Evolutionary conservation across 78 protist genomes (phyloP).

Genomic region (Cavenderia fasciculata): DNA sequence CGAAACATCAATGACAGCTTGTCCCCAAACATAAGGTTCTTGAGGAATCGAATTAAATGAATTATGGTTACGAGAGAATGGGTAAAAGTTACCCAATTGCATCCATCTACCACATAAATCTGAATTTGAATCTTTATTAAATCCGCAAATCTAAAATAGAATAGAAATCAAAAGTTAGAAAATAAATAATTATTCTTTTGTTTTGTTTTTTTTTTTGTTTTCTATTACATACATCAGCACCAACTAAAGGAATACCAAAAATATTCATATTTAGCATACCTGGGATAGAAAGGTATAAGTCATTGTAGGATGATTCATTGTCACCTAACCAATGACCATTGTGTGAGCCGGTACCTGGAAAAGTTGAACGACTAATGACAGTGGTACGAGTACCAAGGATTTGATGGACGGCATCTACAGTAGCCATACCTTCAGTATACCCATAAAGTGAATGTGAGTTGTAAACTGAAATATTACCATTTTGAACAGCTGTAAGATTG

Average conservation of each 20-base stretch:
- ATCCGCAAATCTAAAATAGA: conserved; percentile 96
- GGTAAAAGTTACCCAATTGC: conserved; percentile 88
- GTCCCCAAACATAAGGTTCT: conserved; percentile 84
- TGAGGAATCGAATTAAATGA: conserved; percentile 34
- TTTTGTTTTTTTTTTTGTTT: too few species aligned
- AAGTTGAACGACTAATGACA: conserved; percentile 86
- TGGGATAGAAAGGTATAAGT: conserved; percentile 79
- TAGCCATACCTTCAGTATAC: conserved; percentile 73
- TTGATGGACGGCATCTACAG: conserved; percentile 54
- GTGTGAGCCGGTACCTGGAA: conserved; percentile 85
- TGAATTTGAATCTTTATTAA: conserved; percentile 76
- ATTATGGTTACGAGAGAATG: conserved; percentile 88
- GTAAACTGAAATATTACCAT: conserved; percentile 49
- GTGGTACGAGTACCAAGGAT: conserved; percentile 81
- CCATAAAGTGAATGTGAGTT: conserved; percentile 85
- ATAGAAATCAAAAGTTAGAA: too few species aligned
- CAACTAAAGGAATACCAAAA: conserved; percentile 91
- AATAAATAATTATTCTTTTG: too few species aligned
- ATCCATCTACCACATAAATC: conserved; percentile 92
- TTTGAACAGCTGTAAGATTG: conserved; percentile 25
- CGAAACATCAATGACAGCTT: conserved; percentile 36
- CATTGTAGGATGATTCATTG: conserved; percentile 61
- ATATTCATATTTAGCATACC: conserved; percentile 87
- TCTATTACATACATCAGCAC: too few species aligned
- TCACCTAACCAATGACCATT: conserved; percentile 87